Evolutionary conservation across 495 filamentous ascomycete genomes (phyloP), one percentile per base, ranked within the genome.

Genomic region (Penicillium fimorum): DNA sequence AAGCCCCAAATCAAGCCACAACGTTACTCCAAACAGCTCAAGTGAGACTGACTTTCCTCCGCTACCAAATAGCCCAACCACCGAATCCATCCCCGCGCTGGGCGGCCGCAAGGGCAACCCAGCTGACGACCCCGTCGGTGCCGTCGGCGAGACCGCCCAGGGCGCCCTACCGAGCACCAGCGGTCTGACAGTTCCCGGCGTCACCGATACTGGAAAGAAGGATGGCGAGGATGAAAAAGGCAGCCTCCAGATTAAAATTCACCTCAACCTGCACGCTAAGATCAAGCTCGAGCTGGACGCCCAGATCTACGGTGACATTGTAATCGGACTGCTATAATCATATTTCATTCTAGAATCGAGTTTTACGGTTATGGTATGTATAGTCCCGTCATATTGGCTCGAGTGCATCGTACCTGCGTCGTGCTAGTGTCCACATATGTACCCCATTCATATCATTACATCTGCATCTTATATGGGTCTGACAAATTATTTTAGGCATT

Each of bases 261-360:
- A 62, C 45, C 57, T 66, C 20, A 63, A 63, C 51, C n/a, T 66
- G 20, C 60, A 66, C 48, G 63, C 63, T 29, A 62, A 63, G 57
- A 60, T 66, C 17, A 56, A 53, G 27, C 56, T 66, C 7, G 60
- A 66, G 0, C 57, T 66, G 12, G 63, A 66, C 50, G 63, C 63
- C 13, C 53, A 66, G 51, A 47, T 66, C 42, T 66, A 66, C 20
- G 63, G 63, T 58, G 63, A 66, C 24, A 32, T 66, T 13, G 60
- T 62, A 6, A 66, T 66, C 33, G 60, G 63, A 35, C 48, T 66
- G 50, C 60, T 66, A 42, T 63, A 63, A 63, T 38, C 12, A 30
- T 47, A 47, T 47, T 47, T n/a, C 2, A 20, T 47, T 32, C 2
- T 47, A 0, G 7, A 9, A 15, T 3, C 18, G 24, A 0, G 7